Evolutionary conservation across 2,329 filamentous ascomycete genomes (phyloP).

Genomic region (Eutypella sp.): DNA sequence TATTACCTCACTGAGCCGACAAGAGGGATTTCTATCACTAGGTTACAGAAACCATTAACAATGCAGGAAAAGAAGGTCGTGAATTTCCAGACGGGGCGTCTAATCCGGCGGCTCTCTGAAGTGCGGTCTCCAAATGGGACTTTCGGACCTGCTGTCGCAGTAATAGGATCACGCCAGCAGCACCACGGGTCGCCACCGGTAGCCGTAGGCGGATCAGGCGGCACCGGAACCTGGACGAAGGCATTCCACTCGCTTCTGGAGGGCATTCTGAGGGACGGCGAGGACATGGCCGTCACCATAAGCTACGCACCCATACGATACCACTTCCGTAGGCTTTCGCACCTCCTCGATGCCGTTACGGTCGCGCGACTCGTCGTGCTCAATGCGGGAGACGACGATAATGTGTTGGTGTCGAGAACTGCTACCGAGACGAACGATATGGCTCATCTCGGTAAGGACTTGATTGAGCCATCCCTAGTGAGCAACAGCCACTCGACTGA

Average conservation of each 20-base stretch:
- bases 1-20: conserved; percentile 37
- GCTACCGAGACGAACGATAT: not conserved
- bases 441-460: not conserved
- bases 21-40: conserved; percentile 33
- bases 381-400: conserved; percentile 45
- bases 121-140: conserved; percentile 39
- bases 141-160: conserved; percentile 43
- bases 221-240: conserved; percentile 44
- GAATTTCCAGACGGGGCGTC: conserved; percentile 42
- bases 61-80: conserved; percentile 30
- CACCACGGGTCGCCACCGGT: conserved; percentile 3
- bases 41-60: conserved; percentile 29
- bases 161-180: conserved; percentile 22
- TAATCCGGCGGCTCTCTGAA: conserved; percentile 39
- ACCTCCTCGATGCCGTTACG: conserved; percentile 47
- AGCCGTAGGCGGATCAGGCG: conserved; percentile 12
- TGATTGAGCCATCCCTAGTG: too few relatives aligned
- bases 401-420: conserved; percentile 38
- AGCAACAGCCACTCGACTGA: too few relatives aligned
- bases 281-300: conserved; percentile 55
- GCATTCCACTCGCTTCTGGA: conserved; percentile 56
- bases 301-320: conserved; percentile 50
- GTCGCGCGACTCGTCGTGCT: conserved; percentile 49
- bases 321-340: conserved; percentile 45
- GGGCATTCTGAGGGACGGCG: conserved; percentile 51